Evolutionary conservation across 257 asterid genomes (phyloP), one percentile per base, ranked within the genome.

Genomic region (Coffea eugenioides): DNA sequence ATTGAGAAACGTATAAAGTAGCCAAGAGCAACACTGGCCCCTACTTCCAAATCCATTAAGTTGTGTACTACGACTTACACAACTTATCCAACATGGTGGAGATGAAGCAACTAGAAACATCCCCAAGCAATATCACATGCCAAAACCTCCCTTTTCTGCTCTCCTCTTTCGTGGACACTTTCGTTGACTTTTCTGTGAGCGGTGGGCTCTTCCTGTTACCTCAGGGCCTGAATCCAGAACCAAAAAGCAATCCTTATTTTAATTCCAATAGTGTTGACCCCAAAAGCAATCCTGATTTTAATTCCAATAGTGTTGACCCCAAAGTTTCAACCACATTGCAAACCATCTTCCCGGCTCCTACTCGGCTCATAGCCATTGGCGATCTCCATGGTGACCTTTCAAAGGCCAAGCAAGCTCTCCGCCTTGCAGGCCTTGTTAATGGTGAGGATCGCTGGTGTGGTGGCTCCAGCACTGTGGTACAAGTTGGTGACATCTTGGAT

Each of bases 311-410:
- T 45, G 39, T 13, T 45, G 31, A 68, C 10, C 75, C 73, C 27
- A 67, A 8, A 23, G 1, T 8, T 2, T 72, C 82, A 16, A 34
- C 80, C 68, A 80, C 88, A 8, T 61, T 89, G 76, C 91, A 81
- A 57, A 93, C 99, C 5, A 82, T 86, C 14, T 92, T 86, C 78
- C 85, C 94, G 8, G 84, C 92, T 70, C 96, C 97, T 14, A 69
- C 85, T 41, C 97, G 97, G 81, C 93, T 95, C 69, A 77, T 95
- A 23, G 97, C 98, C 67, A 78, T 95, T 71, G 99, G 99, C 11
- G 99, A 95, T 87, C 83, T 93, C 85, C 99, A 95, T 84, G 99
- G 99, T 18, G 99, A 95, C 90, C 92, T 95, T 41, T 75, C 77
- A 72, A 95, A 95, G 88, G 77, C 97, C 78, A 95, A 92, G 80